Evolutionary conservation across 495 filamentous ascomycete genomes (phyloP).

Genomic region (Hypoxylon fuscum): DNA sequence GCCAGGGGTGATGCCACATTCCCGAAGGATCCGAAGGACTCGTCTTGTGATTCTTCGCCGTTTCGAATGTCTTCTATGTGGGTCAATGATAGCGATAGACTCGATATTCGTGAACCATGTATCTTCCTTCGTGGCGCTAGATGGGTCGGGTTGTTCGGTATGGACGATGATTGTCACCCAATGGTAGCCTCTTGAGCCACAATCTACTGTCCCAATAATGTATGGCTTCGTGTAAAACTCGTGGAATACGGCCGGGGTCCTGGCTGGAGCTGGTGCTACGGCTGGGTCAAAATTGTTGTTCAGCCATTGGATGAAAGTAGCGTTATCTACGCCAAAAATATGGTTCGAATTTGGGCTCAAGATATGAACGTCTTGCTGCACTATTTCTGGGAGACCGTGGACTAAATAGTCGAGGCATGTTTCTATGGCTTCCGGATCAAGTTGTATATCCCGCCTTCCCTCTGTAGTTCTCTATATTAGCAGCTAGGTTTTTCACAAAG

Average conservation of each 20-base stretch:
- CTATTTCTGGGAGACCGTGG: neutral
- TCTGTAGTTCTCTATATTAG: neutral
- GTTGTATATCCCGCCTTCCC: too few relatives aligned
- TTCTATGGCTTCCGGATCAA: too few relatives aligned
- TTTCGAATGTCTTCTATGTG: neutral
- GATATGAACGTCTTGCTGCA: neutral
- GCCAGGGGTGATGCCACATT: neutral
- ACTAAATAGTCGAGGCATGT: neutral
- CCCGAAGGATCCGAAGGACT: neutral
- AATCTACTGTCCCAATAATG: constrained; percentile 12
- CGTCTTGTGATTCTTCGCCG: neutral
- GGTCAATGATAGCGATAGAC: constrained; percentile 15
- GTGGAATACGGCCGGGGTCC: too few relatives aligned
- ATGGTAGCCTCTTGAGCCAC: neutral
- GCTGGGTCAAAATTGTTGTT: too few relatives aligned
- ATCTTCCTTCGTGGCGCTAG: too few relatives aligned
- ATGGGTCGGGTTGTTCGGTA: too few relatives aligned
- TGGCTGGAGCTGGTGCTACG: too few relatives aligned
- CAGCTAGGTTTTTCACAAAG: neutral
- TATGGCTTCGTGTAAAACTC: neutral
- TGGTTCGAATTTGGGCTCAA: too few relatives aligned
- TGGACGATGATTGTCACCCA: constrained; percentile 11
- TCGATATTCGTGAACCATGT: neutral
- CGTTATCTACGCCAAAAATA: too few relatives aligned
- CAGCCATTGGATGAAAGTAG: too few relatives aligned